A percentile compares a stretch with the other conserved stretches of the same genome.
phyloP scores from a whole-genome alignment of 768 basidiomycete genomes.

The Rhodotorula diobovata region DNA sequence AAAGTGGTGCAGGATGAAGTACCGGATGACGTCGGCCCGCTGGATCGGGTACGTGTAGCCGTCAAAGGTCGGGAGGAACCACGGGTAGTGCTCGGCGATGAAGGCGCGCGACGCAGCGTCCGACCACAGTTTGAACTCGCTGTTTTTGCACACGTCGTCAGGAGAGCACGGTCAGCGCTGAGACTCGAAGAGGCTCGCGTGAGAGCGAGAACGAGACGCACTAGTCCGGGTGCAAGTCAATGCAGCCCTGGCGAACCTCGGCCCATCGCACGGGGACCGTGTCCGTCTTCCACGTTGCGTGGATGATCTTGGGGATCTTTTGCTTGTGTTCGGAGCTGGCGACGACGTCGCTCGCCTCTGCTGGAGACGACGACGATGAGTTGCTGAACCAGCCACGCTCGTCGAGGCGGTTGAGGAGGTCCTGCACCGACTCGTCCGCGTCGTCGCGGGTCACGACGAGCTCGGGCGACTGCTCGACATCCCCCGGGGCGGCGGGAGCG shows the following conservation, averaged over 20 bases:
- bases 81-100: constrained; percentile 77
- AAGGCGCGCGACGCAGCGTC: constrained; percentile 85
- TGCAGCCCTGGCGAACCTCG: constrained; percentile 72
- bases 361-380: constrained; percentile 3
- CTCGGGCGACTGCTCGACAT: background rate
- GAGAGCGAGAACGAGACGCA: constrained; percentile 52
- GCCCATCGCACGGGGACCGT: constrained; percentile 77
- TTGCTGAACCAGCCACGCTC: constrained; percentile 18
- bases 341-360: background rate
- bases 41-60: constrained; percentile 56
- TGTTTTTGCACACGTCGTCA: too few relatives aligned
- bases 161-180: too few relatives aligned
- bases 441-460: background rate
- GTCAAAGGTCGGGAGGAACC: constrained; percentile 92
- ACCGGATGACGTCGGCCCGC: constrained; percentile 94
- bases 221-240: constrained; percentile 94
- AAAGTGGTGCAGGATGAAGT: constrained; percentile 92
- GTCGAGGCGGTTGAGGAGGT: constrained; percentile 23
- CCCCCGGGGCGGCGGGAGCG: background rate
- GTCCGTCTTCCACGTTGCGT: constrained; percentile 98
- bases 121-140: constrained; percentile 97
- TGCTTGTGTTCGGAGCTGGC: background rate
- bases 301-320: constrained; percentile 78
- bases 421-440: constrained; percentile 14
- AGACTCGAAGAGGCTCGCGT: background rate